Evolutionary conservation across 768 basidiomycete genomes (phyloP).

Genomic region (Mycena leptocephala): DNA sequence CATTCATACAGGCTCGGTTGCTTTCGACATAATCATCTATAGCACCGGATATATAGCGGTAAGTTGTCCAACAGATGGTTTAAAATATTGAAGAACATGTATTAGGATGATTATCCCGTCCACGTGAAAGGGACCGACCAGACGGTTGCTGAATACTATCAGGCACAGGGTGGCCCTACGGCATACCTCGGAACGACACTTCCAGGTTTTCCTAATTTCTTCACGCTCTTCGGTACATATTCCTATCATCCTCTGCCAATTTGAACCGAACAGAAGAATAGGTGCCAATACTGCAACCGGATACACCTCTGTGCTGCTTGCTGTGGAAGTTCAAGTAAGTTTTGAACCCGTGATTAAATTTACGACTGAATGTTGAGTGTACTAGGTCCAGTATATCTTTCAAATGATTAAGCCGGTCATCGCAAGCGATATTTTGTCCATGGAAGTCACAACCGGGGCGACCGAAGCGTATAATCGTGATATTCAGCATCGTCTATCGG

Average conservation of each 20-base stretch:
- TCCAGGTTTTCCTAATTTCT: conserved; percentile 66
- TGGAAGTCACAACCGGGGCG: conserved; percentile 55
- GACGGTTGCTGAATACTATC: conserved; percentile 59
- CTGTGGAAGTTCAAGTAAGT: conserved; percentile 61
- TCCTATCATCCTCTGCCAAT: neutral
- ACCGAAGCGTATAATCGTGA: conserved; percentile 57
- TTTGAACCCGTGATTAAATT: neutral
- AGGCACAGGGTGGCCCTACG: conserved; percentile 56
- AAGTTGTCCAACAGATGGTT: neutral
- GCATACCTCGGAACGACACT: conserved; percentile 62
- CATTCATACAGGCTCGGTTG: conserved; percentile 27
- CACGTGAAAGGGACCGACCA: conserved; percentile 48
- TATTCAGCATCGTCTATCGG: conserved; percentile 52
- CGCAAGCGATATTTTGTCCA: conserved; percentile 47
- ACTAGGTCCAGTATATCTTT: conserved; percentile 60
- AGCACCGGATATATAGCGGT: conserved; percentile 3
- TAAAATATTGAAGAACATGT: neutral
- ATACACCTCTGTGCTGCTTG: conserved; percentile 62
- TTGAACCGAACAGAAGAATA: conserved; percentile 24
- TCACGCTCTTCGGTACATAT: conserved; percentile 53
- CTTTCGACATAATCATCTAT: conserved; percentile 48
- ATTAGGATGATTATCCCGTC: conserved; percentile 54
- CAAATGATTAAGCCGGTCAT: conserved; percentile 60
- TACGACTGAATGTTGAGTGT: neutral
- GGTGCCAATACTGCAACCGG: conserved; percentile 64